These are phyloP conservation scores for Aureobasidium musti DNA, from an alignment of 2,329 filamentous ascomycete genomes.

Conservation along the genomic window DNA sequence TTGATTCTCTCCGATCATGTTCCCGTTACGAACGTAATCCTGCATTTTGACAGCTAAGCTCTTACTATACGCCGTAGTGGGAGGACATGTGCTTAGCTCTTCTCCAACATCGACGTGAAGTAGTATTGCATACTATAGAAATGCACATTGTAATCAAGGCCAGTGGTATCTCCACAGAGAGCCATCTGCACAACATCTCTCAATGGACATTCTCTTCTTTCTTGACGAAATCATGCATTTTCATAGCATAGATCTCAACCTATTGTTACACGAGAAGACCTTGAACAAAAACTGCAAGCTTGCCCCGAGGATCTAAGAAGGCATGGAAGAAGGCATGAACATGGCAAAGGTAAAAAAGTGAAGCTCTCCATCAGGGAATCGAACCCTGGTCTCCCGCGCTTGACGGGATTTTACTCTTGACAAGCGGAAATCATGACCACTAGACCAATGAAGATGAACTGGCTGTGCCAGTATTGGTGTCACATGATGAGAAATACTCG, in stretches of 20 bases:
- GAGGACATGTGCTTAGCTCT: neutral
- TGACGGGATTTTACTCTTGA: constrained; percentile 15
- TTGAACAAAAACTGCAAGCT: neutral
- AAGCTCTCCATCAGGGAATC: constrained; percentile 22
- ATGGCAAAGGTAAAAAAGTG: neutral
- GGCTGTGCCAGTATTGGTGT: constrained; percentile 9
- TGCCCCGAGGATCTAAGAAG: too few relatives aligned
- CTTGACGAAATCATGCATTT: neutral
- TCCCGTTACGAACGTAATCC: neutral
- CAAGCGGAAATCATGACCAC: constrained; percentile 24
- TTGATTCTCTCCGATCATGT: neutral
- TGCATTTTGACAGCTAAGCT: neutral
- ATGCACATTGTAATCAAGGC: neutral
- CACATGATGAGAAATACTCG: neutral
- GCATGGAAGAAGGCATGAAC: too few relatives aligned
- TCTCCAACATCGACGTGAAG: neutral
- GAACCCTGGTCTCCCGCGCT: constrained; percentile 22
- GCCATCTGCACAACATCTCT: neutral
- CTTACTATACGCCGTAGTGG: neutral
- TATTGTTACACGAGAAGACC: neutral
- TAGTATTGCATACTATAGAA: neutral
- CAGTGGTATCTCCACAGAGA: neutral
- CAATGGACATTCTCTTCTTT: neutral
- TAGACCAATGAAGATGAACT: constrained; percentile 21
- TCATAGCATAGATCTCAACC: neutral